Conservation (phyloP, 2,329 filamentous ascomycete genomes). For the Chalaropsis ovoidea region DNA sequence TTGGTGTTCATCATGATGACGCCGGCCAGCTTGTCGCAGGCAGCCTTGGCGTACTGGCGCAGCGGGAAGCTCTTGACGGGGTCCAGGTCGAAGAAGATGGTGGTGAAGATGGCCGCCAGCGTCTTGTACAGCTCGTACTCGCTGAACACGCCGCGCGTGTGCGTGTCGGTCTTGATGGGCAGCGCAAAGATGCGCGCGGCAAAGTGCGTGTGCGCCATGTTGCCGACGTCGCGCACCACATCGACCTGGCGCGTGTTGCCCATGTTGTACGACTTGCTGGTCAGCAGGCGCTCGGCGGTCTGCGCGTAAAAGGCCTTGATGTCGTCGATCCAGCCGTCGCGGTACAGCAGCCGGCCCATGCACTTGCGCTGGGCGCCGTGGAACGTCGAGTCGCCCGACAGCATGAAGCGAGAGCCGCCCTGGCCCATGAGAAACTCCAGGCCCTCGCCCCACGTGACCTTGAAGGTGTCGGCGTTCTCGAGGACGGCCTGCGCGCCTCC, state of each 20-base stretch:
- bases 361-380: conserved; percentile 43
- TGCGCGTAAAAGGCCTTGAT: conserved; percentile 58
- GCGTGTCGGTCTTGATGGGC: conserved; percentile 53
- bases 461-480: conserved; percentile 51
- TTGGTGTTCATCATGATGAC: conserved; percentile 57
- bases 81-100: conserved; percentile 58
- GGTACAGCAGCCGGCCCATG: conserved; percentile 49
- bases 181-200: conserved; percentile 53
- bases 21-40: conserved; percentile 49
- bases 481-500: conserved; percentile 52
- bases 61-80: conserved; percentile 56
- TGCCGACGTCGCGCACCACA: conserved; percentile 58
- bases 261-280: conserved; percentile 53
- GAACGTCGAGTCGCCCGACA: conserved; percentile 42
- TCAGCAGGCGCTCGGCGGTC: conserved; percentile 51
- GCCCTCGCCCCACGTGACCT: conserved; percentile 53
- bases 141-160: conserved; percentile 48
- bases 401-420: conserved; percentile 46
- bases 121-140: conserved; percentile 51
- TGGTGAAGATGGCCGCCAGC: conserved; percentile 54
- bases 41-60: conserved; percentile 46
- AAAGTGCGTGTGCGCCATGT: conserved; percentile 55
- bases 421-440: conserved; percentile 52
- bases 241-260: conserved; percentile 51
- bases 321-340: conserved; percentile 50